These are phyloP conservation scores for Talaromyces ruber DNA, from an alignment of 495 filamentous ascomycete genomes.

Conservation along the genomic window DNA sequence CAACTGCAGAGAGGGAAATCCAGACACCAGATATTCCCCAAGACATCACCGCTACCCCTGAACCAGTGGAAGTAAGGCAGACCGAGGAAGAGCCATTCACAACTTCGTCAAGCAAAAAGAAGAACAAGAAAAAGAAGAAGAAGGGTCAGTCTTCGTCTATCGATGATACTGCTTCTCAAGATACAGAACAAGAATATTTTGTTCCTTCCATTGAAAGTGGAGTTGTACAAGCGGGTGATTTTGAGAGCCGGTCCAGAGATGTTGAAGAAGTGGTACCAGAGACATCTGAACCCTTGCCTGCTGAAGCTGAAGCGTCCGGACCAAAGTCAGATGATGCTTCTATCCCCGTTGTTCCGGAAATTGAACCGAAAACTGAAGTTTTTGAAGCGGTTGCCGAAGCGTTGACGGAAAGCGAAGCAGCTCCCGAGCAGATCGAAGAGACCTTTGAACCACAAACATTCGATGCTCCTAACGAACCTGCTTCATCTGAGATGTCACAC, in stretches of 20 bases:
- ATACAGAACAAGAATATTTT: background rate
- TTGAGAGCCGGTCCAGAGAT: background rate
- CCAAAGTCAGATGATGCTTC: background rate
- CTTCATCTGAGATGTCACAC: background rate
- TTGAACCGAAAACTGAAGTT: background rate
- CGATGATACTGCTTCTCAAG: background rate
- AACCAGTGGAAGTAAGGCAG: background rate
- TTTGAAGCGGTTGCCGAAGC: background rate
- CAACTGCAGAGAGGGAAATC: background rate
- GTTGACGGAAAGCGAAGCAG: background rate
- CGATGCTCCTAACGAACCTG: background rate
- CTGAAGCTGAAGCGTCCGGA: background rate
- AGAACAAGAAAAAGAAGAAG: slow-evolving; percentile 29
- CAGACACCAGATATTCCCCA: background rate
- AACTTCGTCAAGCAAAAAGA: slow-evolving; percentile 13
- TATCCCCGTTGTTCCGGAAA: slow-evolving; percentile 9
- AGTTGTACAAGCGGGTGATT: background rate
- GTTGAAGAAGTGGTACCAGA: background rate
- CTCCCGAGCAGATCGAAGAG: background rate
- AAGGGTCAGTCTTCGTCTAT: slow-evolving; percentile 20
- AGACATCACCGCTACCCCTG: background rate
- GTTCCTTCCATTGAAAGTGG: background rate
- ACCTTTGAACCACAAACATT: background rate
- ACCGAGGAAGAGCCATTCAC: slow-evolving; percentile 8
- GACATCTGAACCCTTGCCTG: background rate